These are phyloP conservation scores for Spathaspora girioi DNA, from an alignment of 805 yeast genomes.

Conservation along the genomic window DNA sequence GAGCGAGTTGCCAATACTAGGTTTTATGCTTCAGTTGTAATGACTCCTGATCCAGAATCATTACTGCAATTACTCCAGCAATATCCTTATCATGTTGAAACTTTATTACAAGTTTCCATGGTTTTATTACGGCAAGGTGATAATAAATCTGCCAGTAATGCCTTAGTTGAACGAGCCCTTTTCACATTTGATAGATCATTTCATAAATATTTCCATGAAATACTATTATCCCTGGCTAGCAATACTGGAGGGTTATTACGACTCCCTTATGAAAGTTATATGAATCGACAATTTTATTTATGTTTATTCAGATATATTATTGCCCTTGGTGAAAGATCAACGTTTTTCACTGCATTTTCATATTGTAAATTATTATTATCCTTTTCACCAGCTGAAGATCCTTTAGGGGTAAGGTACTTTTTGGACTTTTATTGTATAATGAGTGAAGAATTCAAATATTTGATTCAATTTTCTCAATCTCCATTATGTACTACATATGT, in stretches of 20 bases:
- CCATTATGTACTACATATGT: slow-evolving; percentile 54
- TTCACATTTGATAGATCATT: slow-evolving; percentile 78
- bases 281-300: slow-evolving; percentile 75
- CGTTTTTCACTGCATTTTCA: slow-evolving; percentile 70
- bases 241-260: slow-evolving; percentile 45
- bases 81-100: slow-evolving; percentile 72
- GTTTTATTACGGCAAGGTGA: slow-evolving; percentile 76
- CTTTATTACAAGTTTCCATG: slow-evolving; percentile 74
- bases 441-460: slow-evolving; percentile 60
- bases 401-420: slow-evolving; percentile 77
- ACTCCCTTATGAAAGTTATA: slow-evolving; percentile 70
- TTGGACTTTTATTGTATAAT: slow-evolving; percentile 74
- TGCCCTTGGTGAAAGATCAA: slow-evolving; percentile 71
- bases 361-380: slow-evolving; percentile 70
- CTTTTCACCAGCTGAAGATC: slow-evolving; percentile 75
- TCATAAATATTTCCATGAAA: slow-evolving; percentile 50
- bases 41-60: slow-evolving; percentile 78
- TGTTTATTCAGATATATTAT: slow-evolving; percentile 69
- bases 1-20: slow-evolving; percentile 41
- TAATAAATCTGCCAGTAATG: slow-evolving; percentile 61
- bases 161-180: slow-evolving; percentile 70
- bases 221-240: slow-evolving; percentile 40
- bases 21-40: slow-evolving; percentile 62
- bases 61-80: slow-evolving; percentile 55
- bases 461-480: slow-evolving; percentile 55